Evolutionary conservation across 495 filamentous ascomycete genomes (phyloP), one percentile per base, ranked within the genome.

Genomic region (Lophiotrema nucula): DNA sequence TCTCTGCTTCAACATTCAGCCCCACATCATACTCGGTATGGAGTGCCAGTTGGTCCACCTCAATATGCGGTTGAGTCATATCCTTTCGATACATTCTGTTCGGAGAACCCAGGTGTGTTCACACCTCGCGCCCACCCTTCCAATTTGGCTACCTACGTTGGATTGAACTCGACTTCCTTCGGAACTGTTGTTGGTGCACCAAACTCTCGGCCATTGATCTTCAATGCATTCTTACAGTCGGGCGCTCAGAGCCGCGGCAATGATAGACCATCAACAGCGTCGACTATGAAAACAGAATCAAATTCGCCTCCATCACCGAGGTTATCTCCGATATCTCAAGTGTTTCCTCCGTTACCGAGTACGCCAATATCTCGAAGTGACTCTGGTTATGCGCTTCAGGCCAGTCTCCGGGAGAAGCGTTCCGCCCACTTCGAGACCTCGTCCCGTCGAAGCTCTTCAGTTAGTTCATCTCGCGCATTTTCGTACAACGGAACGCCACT

Each of bases 41-140:
- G 93, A 25, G 90, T 98, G 12, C 81, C 86, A 1, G 79, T 83
- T 24, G 93, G 92, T 3, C 90, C 93, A n/a, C 93, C 93, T 33
- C 84, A 88, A 25, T 97, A 96, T 73, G 93, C 90, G 1, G 81
- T 95, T 43, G 93, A 97, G 70, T 83, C 92, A 0, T 97, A 88
- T 68, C 93, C 93, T 1, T 88, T 86, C 67, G 89, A 97, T 70
- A 80, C 87, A 0, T 95, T 92, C 70, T 85, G 89, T 51, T 87
- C 90, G 0, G 93, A 98, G 73, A 93, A 89, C 57, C 76, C 85
- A 41, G 79, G 86, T 0, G 77, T 95, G 24, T 96, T 92, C 74
- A 82, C 80, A 38, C 79, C 85, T 19, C 85, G 77, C 58, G 77
- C 93, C 5, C 74, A 80, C 22, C 77, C 86, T 12, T 89, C 87